Evolutionary conservation across 495 filamentous ascomycete species (phyloP).

Genomic region (Terfezia claveryi): DNA sequence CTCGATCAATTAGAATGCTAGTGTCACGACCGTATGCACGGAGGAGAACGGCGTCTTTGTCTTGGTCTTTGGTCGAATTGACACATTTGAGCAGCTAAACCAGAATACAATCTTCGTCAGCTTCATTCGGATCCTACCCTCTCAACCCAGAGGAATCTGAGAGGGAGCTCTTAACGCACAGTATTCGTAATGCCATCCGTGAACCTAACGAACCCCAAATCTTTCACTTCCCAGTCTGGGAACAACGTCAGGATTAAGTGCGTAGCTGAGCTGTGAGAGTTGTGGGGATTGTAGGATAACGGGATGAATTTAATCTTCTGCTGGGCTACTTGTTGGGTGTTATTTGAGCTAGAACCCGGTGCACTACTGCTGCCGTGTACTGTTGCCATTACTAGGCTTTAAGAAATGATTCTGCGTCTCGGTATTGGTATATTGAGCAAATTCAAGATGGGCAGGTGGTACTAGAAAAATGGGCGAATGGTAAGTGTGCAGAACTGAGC

Average conservation of each 20-base stretch:
- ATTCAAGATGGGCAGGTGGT: too few relatives aligned
- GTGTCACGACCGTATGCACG: slow-evolving; percentile 89
- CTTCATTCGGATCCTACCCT: background rate
- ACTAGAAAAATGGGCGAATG: too few relatives aligned
- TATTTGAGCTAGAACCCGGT: background rate
- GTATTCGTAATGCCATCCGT: slow-evolving; percentile 98
- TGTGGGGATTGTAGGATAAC: slow-evolving; percentile 49
- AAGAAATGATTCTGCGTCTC: too few relatives aligned
- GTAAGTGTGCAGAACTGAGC: too few relatives aligned
- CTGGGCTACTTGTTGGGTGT: background rate
- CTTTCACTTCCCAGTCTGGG: slow-evolving; percentile 51
- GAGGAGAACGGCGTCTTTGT: slow-evolving; percentile 72
- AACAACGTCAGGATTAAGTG: slow-evolving; percentile 56
- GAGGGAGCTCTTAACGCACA: slow-evolving; percentile 25
- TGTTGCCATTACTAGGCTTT: too few relatives aligned
- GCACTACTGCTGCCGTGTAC: too few relatives aligned
- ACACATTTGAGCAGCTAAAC: slow-evolving; percentile 58
- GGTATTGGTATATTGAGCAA: too few relatives aligned
- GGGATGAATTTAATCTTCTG: slow-evolving; percentile 31
- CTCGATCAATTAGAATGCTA: slow-evolving; percentile 85
- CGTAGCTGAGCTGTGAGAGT: slow-evolving; percentile 54
- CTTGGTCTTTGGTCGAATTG: slow-evolving; percentile 51
- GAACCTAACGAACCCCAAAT: slow-evolving; percentile 75
- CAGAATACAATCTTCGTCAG: slow-evolving; percentile 10
- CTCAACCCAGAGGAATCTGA: background rate